Evolutionary conservation across 257 asterid genomes (phyloP), one percentile per base, ranked within the genome.

Genomic region (Fraxinus cuspidata): DNA sequence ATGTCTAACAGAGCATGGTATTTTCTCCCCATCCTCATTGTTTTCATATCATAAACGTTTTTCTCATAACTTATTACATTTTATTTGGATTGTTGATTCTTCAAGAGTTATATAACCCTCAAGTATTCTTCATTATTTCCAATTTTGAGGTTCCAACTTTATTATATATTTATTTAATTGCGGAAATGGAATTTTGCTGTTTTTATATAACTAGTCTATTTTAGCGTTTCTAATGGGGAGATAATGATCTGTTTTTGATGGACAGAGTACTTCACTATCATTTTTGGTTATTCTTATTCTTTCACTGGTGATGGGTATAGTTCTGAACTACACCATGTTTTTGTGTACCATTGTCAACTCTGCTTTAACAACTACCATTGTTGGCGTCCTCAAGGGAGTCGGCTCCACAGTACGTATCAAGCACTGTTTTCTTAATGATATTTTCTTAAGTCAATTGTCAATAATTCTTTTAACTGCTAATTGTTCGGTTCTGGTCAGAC

Each of bases 311-410:
- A 92, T 96, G 98, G 94, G 95, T 77, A 93, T 96, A 66, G 86
- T 89, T 79, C 89, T 96, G 67, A 96, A 96, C 88, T 96, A 93
- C 89, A 96, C 98, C n/a, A 96, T 96, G 99, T 96, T 96, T 86
- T 84, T 92, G 85, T 96, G 99, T 64, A 96, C 99, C 56, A 89
- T 96, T 6, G 97, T 96, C 78, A 96, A 96, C 89, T 96, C 99
- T 5, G 99, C 99, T 70, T 86, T 96, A 79, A 96, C 99, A 8
- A 96, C 99, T 2, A 96, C 99, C 71, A 96, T 96, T 44, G 99
- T 96, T 56, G 99, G 99, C 13, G 99, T 96, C 74, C 97, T 96
- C 87, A 96, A 96, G 80, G 99, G 99, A 69, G 99, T 93, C 10
- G 97, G 96, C 69, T 93, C 99, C 76, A 96, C 97, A 71, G 99